Conservation (phyloP, 495 filamentous ascomycete species). For the Evernia prunastri region DNA sequence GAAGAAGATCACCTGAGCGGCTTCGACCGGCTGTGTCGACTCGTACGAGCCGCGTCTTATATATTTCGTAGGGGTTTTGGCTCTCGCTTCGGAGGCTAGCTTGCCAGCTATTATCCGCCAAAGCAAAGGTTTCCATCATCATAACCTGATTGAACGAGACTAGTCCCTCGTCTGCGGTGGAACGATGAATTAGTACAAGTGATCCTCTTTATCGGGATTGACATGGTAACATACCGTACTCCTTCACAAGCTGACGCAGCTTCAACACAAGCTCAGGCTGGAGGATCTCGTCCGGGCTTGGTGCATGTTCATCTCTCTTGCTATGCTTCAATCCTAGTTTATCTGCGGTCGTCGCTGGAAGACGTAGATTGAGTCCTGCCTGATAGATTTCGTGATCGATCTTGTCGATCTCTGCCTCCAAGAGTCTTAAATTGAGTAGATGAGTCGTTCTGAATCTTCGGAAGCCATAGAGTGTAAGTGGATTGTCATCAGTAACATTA, state of each 20-base stretch:
- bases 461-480: slow-evolving; percentile 30
- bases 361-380: slow-evolving; percentile 26
- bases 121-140: slow-evolving; percentile 26
- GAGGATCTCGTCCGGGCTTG: slow-evolving; percentile 16
- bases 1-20: slow-evolving; percentile 18
- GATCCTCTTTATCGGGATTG: not conserved
- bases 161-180: slow-evolving; percentile 20
- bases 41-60: slow-evolving; percentile 25
- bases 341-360: slow-evolving; percentile 10
- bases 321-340: slow-evolving; percentile 22
- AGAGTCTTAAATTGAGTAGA: slow-evolving; percentile 31
- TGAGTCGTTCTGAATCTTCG: slow-evolving; percentile 32
- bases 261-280: slow-evolving; percentile 16
- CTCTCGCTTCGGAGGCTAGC: slow-evolving; percentile 19
- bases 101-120: slow-evolving; percentile 23
- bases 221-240: slow-evolving; percentile 21
- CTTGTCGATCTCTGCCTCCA: slow-evolving; percentile 29
- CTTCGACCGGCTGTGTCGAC: slow-evolving; percentile 20
- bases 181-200: not conserved
- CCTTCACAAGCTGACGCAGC: slow-evolving; percentile 22
- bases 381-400: slow-evolving; percentile 31
- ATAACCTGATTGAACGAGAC: slow-evolving; percentile 25
- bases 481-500: slow-evolving; percentile 20
- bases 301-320: slow-evolving; percentile 18
- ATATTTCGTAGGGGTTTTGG: slow-evolving; percentile 22